Percentiles rank a stretch among this genome's conserved stretches.
Evolutionary conservation across 257 asterid genomes (phyloP).

Genomic region (Avicennia marina): DNA sequence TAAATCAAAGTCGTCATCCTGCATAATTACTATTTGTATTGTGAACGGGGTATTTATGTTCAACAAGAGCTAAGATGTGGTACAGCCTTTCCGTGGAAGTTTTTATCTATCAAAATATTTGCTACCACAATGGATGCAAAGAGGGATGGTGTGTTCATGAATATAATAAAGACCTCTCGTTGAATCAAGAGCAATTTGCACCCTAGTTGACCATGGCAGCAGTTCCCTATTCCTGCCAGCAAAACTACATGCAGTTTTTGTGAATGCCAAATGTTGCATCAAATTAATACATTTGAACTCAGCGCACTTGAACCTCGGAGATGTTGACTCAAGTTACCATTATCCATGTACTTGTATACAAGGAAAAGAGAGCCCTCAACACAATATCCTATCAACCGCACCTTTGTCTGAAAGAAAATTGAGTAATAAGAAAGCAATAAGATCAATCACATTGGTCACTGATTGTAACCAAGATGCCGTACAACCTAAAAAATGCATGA

Average conservation of each 20-base stretch:
- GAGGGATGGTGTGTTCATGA: conserved; percentile 97
- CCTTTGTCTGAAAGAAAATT: conserved; percentile 42
- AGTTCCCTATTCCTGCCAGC: conserved; percentile 81
- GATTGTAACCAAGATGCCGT: too few relatives aligned
- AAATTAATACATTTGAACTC: conserved; percentile 11
- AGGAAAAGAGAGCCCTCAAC: conserved; percentile 96
- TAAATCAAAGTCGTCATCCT: conserved; percentile 98
- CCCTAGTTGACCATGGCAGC: conserved; percentile 77
- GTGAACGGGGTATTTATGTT: conserved; percentile 14
- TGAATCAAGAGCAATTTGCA: conserved; percentile 94
- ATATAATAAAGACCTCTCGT: conserved; percentile 98
- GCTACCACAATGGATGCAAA: conserved; percentile 93
- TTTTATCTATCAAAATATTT: conserved; percentile 85
- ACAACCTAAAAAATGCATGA: too few relatives aligned
- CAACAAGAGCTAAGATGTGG: conserved; percentile 7
- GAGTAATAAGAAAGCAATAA: conserved; percentile 12
- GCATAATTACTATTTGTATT: conserved; percentile 10
- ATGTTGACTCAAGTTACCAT: conserved; percentile 89
- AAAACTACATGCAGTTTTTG: conserved; percentile 17
- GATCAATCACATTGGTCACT: conserved; percentile 10
- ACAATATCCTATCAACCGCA: conserved; percentile 92
- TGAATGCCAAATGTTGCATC: conserved; percentile 9
- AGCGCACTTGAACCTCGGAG: conserved; percentile 69
- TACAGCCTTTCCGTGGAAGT: conserved; percentile 79
- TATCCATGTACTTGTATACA: conserved; percentile 84